Conservation (phyloP, 2,329 filamentous ascomycete species). For the Aspergillus sojae region DNA sequence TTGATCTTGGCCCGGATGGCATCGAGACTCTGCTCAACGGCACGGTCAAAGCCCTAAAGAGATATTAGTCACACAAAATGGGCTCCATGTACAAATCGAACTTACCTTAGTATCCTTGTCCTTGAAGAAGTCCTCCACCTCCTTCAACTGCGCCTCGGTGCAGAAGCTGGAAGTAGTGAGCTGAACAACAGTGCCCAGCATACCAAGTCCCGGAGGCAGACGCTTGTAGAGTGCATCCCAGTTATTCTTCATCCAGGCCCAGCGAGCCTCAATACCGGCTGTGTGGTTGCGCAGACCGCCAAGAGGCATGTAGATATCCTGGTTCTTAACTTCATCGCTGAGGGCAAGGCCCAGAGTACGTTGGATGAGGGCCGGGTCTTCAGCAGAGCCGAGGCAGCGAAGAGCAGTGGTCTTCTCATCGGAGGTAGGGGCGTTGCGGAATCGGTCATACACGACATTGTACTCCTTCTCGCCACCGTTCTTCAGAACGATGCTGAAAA, state of each 20-base stretch:
- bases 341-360: slow-evolving; percentile 75
- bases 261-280: slow-evolving; percentile 78
- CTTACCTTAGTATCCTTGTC: slow-evolving; percentile 74
- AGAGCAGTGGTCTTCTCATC: slow-evolving; percentile 93
- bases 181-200: slow-evolving; percentile 81
- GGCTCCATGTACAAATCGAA: background rate
- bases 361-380: slow-evolving; percentile 77
- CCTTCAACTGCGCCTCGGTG: slow-evolving; percentile 71
- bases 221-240: slow-evolving; percentile 83
- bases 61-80: slow-evolving; percentile 17
- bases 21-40: slow-evolving; percentile 87
- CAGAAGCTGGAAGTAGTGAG: slow-evolving; percentile 83
- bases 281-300: slow-evolving; percentile 75
- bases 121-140: slow-evolving; percentile 79
- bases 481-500: slow-evolving; percentile 81
- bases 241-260: slow-evolving; percentile 80
- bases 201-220: slow-evolving; percentile 81
- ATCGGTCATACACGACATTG: slow-evolving; percentile 73
- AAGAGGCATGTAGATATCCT: slow-evolving; percentile 90
- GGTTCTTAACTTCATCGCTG: slow-evolving; percentile 82
- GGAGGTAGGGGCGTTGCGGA: slow-evolving; percentile 71
- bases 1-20: slow-evolving; percentile 79
- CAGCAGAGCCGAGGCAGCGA: slow-evolving; percentile 77
- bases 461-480: slow-evolving; percentile 88
- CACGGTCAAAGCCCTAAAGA: slow-evolving; percentile 72